phyloP scores from a whole-genome alignment of 495 filamentous ascomycete genomes.

The Delitschia confertaspora region DNA sequence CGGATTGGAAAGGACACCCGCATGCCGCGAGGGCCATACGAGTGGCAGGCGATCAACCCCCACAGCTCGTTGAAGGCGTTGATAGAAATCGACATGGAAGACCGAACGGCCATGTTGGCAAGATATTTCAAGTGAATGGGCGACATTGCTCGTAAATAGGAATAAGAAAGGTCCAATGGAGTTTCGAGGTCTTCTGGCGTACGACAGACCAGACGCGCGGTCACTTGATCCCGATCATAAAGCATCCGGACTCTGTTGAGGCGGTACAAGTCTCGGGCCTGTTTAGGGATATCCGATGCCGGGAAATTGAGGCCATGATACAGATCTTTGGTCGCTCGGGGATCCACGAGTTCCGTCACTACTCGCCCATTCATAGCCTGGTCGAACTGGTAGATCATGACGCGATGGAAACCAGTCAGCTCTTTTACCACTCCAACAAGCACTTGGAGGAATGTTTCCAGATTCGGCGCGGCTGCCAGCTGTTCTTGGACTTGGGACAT shows the following conservation, averaged over 20 bases:
- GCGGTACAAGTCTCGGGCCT: constrained; percentile 73
- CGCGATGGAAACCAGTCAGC: constrained; percentile 83
- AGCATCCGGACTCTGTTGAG: constrained; percentile 70
- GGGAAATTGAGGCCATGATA: constrained; percentile 90
- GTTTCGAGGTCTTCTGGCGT: constrained; percentile 63
- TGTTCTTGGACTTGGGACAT: constrained; percentile 81
- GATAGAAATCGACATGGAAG: constrained; percentile 92
- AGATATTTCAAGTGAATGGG: constrained; percentile 87
- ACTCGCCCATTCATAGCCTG: constrained; percentile 72
- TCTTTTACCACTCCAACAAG: constrained; percentile 74
- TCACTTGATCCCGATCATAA: constrained; percentile 67
- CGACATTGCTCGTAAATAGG: constrained; percentile 83
- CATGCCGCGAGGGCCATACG: constrained; percentile 71
- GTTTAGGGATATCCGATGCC: constrained; percentile 82
- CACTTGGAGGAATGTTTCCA: constrained; percentile 62
- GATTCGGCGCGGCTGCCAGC: constrained; percentile 56
- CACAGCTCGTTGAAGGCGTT: constrained; percentile 78
- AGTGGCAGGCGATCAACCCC: constrained; percentile 85
- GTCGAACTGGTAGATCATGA: constrained; percentile 94
- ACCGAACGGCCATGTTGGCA: constrained; percentile 79
- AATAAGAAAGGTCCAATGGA: constrained; percentile 77
- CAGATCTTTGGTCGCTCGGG: constrained; percentile 67
- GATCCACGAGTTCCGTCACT: constrained; percentile 80
- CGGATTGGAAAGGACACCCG: constrained; percentile 83
- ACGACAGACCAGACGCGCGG: constrained; percentile 75